Evolutionary conservation across 2,329 filamentous ascomycete species (phyloP), one percentile per base, ranked within the genome.

Genomic region (Gnomoniopsis smithogilvyi): DNA sequence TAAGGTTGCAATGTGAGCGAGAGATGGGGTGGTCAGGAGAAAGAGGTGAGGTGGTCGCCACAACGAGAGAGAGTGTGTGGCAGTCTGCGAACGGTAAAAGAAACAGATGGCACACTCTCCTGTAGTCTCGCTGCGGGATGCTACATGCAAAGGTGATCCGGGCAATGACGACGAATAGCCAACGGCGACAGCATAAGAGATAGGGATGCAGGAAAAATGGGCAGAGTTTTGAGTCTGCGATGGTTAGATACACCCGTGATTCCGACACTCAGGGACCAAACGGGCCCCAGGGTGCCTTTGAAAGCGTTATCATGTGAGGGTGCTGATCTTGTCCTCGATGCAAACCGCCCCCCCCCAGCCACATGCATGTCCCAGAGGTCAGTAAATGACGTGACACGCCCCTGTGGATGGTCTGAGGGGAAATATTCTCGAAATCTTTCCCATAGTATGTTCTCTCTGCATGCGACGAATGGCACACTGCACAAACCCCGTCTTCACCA

Each of bases 41-140:
- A n/a, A n/a, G n/a, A 57, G 45, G 43, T 49, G 36, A 58, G 50
- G 46, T 49, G 49, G 54, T 61, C 50, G 52, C 38, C 46, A 58
- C 45, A 6, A n/a, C 36, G 6, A 21, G 26, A 19, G 17, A 34
- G 19, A 4, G 26, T 30, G 47, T 54, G 54, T 61, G 59, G 45
- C 46, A 52, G 53, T 36, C 52, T 52, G 53, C 48, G 41, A 48
- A 38, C 45, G 26, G 52, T 47, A 53, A 45, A 38, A 48, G 22
- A 14, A 53, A 45, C 30, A 48, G 22, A 14, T 33, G 24, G 45
- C n/a, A 24, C 17, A 30, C 24, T 22, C 12, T 51, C 30, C 30
- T 14, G 26, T 34, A 33, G 49, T 17, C 4, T 30, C 26, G 26
- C 8, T 30, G 26, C 26, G 26, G 26, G 26, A 30, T 30, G 26